Evolutionary conservation across 129 eudicot genomes (phyloP), one percentile per base, ranked within the genome.

Genomic region (Smallanthus sonchifolius): DNA sequence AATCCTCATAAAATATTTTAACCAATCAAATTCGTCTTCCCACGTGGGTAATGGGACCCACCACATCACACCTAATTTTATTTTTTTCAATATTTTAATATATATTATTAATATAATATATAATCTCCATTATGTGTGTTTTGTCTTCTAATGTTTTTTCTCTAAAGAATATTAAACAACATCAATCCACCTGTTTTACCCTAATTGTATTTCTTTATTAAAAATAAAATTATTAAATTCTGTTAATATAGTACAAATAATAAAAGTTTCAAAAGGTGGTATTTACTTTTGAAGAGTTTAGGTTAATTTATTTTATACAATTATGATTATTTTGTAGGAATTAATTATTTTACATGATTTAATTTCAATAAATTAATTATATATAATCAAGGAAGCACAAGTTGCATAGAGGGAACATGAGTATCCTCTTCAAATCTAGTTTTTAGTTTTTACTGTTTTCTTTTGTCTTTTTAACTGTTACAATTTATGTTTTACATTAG

Each of bases 31-130:
- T 44, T 11, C 70, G 40, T 59, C n/a, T 55, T 61, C 74, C 77
- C 93, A 87, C 93, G 93, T 87, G 93, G 93, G 87, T 59, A 30
- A 10, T 24, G 69, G 69, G 82, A 42, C 73, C 89, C 83, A 69
- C 65, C 2, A 24, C 67, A 49, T 49, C 75, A 74, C 42, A 62
- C 28, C 9, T 60, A 61, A 13, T 34, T 34, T 5, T 57, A 57
- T 5, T 34, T 32, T 43, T 44, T 19, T 11, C 55, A 42, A 40
- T 79, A 79, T 36, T 54, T 73, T 66, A 73, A 11, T 42, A 13
- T 42, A 4, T 13, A 48, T 24, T 68, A 45, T 5, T 39, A 65
- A 13, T 34, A 24, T 52, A 56, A 19, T 66, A 56, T 54, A 2
- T 67, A 61, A 83, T 83, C 82, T 75, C 76, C 42, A 49, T 80